A percentile compares a stretch with the other conserved stretches of the same genome.
Evolutionary conservation across 2,329 filamentous ascomycete species (phyloP).

Genomic region (Alternaria ethzedia): DNA sequence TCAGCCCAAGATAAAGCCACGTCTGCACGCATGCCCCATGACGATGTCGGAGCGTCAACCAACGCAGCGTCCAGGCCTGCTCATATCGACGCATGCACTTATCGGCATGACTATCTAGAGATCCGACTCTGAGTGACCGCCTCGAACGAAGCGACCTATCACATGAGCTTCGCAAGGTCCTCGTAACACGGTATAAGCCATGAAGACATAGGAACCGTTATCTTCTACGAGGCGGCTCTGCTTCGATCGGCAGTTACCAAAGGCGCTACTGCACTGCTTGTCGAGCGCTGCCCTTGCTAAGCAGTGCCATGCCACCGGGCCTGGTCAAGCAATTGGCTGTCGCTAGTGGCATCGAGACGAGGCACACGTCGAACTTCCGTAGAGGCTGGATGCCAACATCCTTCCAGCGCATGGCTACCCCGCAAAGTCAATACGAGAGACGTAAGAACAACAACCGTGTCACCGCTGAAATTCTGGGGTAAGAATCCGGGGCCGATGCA

Average conservation of each 20-base stretch:
- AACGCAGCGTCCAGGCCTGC: background rate
- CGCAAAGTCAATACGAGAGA: background rate
- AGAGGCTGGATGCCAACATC: background rate
- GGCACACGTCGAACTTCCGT: background rate
- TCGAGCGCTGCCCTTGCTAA: background rate
- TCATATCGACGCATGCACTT: background rate
- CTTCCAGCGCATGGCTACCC: background rate
- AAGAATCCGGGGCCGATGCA: conserved; percentile 5
- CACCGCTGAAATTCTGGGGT: conserved; percentile 7
- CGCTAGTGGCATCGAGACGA: background rate
- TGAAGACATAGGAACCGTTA: background rate
- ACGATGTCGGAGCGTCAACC: conserved; percentile 18
- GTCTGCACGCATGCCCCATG: conserved; percentile 16
- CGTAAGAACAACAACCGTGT: background rate
- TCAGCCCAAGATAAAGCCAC: conserved; percentile 29
- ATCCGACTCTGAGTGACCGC: background rate
- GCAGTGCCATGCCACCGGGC: background rate
- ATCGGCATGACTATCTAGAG: background rate
- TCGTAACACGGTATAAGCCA: background rate
- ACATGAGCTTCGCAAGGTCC: background rate
- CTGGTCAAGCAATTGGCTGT: background rate
- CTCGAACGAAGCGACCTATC: background rate
- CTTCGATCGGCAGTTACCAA: background rate
- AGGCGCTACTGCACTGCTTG: conserved; percentile 7
- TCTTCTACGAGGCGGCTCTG: conserved; percentile 8